A percentile compares a stretch with the other conserved stretches of the same genome.
These are phyloP conservation scores for Eutypella sp. DNA, from an alignment of 2,329 filamentous ascomycete genomes.

Conservation along the genomic window DNA sequence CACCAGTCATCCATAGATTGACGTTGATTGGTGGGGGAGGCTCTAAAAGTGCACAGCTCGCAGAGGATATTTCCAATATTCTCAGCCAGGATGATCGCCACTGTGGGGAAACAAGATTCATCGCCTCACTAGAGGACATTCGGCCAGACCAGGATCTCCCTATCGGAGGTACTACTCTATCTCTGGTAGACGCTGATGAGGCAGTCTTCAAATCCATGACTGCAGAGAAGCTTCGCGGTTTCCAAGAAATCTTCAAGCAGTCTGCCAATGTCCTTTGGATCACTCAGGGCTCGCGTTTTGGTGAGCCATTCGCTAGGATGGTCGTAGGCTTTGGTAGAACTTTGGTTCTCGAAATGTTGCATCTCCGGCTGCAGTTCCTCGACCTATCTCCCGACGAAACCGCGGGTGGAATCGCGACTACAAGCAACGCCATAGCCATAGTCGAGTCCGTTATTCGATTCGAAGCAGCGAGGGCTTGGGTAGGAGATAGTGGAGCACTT, in stretches of 20 bases:
- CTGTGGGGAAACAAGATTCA: no score
- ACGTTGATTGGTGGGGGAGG: neutral
- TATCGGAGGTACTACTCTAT: no score
- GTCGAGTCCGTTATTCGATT: neutral
- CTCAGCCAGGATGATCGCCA: no score
- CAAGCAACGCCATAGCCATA: neutral
- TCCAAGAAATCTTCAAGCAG: neutral
- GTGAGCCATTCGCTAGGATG: neutral
- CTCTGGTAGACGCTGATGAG: no score
- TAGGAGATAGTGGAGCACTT: neutral
- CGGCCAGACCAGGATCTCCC: no score
- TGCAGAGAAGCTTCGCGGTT: no score
- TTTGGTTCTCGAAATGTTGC: neutral
- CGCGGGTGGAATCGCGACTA: neutral
- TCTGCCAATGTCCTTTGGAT: neutral
- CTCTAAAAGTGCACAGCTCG: no score
- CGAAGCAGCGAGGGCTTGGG: neutral
- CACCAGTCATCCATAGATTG: no score
- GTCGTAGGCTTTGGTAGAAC: neutral
- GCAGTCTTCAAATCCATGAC: no score
- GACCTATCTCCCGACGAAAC: neutral
- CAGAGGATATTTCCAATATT: no score
- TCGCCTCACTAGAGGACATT: no score
- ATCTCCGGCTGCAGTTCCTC: neutral
- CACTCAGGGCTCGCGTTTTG: neutral